These are phyloP conservation scores for Rhododendron vialii DNA, from an alignment of 148 eudicot genomes.

Conservation along the genomic window DNA sequence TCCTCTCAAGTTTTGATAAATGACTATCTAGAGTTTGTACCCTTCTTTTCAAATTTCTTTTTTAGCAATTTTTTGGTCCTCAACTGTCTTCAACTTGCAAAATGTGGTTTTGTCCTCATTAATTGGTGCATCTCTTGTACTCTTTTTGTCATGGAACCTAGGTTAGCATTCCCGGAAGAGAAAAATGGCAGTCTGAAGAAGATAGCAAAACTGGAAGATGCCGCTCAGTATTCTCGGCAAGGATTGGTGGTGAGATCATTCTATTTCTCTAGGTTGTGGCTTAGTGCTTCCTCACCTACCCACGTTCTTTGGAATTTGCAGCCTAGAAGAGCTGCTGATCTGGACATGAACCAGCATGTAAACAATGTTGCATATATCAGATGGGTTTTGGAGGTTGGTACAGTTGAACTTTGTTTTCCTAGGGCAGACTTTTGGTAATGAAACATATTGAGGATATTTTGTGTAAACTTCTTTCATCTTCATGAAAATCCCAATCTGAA, in stretches of 20 bases:
- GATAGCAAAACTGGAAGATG: constrained; percentile 77
- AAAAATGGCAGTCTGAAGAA: constrained; percentile 79
- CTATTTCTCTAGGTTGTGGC: neutral
- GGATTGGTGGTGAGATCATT: constrained; percentile 68
- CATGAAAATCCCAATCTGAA: neutral
- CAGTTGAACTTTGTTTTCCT: neutral
- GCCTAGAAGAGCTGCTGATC: constrained; percentile 97
- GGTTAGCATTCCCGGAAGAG: constrained; percentile 86
- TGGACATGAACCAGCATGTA: constrained; percentile 97
- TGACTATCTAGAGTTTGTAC: neutral
- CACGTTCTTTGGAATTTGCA: constrained; percentile 26
- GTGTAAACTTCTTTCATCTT: neutral
- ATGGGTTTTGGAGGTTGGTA: constrained; percentile 88
- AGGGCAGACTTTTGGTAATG: neutral
- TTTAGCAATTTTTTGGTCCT: neutral
- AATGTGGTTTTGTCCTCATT: neutral
- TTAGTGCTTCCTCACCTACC: constrained; percentile 2
- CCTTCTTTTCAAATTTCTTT: neutral
- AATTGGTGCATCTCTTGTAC: neutral
- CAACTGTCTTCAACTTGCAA: neutral
- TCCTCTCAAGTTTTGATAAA: neutral
- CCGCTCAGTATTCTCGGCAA: constrained; percentile 51
- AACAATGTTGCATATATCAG: constrained; percentile 97
- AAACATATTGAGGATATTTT: neutral
- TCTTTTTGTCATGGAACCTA: constrained; percentile 14